These are phyloP conservation scores for Aspergillus quadrilineatus DNA, from an alignment of 2,329 filamentous ascomycete species.

Conservation along the genomic window DNA sequence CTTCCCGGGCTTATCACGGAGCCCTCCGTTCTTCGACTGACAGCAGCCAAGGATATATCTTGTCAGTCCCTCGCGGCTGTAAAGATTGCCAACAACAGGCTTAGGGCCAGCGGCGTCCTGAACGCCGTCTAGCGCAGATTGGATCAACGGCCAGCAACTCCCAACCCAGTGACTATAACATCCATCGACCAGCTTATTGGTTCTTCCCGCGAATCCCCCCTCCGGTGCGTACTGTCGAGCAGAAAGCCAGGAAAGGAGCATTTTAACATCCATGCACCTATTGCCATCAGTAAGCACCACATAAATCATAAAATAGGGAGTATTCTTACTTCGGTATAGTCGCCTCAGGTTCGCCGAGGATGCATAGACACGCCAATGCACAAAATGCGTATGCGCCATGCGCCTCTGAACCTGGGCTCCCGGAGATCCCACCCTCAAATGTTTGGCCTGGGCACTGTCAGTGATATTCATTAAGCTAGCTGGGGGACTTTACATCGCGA, in stretches of 20 bases:
- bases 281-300: constrained; percentile 19
- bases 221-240: constrained; percentile 87
- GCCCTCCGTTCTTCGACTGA: constrained; percentile 73
- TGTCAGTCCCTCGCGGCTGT: constrained; percentile 79
- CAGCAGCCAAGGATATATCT: constrained; percentile 89
- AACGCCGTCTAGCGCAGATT: constrained; percentile 68
- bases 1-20: constrained; percentile 92
- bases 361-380: constrained; percentile 81
- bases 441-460: constrained; percentile 67
- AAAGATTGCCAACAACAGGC: constrained; percentile 47
- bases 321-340: constrained; percentile 67
- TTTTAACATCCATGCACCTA: constrained; percentile 73
- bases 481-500: constrained; percentile 64
- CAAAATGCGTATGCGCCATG: constrained; percentile 98
- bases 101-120: constrained; percentile 28
- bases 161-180: constrained; percentile 99
- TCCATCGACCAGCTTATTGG: constrained; percentile 96
- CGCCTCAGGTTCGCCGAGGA: constrained; percentile 74
- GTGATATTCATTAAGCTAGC: constrained; percentile 2
- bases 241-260: constrained; percentile 82
- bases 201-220: constrained; percentile 87
- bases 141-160: constrained; percentile 86
- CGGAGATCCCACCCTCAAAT: constrained; percentile 90
- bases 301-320: constrained; percentile 2
- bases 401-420: constrained; percentile 80